Evolutionary conservation across 2,329 filamentous ascomycete genomes (phyloP).

Genomic region (Exophiala oligosperma): DNA sequence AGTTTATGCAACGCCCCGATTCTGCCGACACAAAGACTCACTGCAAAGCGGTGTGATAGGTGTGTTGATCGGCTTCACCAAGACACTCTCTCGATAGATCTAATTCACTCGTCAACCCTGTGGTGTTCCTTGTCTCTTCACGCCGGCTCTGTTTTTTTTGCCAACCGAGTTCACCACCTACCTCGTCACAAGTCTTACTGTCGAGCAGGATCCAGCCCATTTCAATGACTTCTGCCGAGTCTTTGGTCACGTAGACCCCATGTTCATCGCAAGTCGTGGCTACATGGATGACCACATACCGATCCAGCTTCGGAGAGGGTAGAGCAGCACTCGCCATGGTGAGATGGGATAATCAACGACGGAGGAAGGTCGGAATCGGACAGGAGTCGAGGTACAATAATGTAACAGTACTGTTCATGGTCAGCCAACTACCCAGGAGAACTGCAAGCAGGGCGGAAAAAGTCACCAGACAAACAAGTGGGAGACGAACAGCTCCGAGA

Average conservation of each 20-base stretch:
- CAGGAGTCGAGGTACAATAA: slow-evolving; percentile 7
- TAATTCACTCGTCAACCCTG: slow-evolving; percentile 42
- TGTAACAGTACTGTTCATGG: slow-evolving; percentile 10
- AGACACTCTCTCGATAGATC: slow-evolving; percentile 92
- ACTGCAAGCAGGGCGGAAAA: background rate
- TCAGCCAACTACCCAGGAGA: slow-evolving; percentile 8
- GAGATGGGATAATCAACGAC: slow-evolving; percentile 20
- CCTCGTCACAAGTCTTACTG: slow-evolving; percentile 88
- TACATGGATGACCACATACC: slow-evolving; percentile 97
- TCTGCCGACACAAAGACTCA: slow-evolving; percentile 57
- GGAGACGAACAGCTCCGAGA: slow-evolving; percentile 15
- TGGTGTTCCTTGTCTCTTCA: slow-evolving; percentile 11
- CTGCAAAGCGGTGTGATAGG: slow-evolving; percentile 98
- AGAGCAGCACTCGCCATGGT: slow-evolving; percentile 48
- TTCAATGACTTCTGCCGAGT: slow-evolving; percentile 98
- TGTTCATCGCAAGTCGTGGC: slow-evolving; percentile 99
- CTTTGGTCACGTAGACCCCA: slow-evolving; percentile 98
- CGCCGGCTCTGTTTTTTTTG: slow-evolving; percentile 1
- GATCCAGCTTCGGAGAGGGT: slow-evolving; percentile 76
- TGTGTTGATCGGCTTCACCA: slow-evolving; percentile 98
- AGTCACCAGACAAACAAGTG: slow-evolving; percentile 14
- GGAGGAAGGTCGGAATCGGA: background rate
- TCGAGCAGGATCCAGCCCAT: slow-evolving; percentile 96
- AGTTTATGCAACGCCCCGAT: slow-evolving; percentile 21
- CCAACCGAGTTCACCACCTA: slow-evolving; percentile 48